A percentile compares a stretch with the other conserved stretches of the same genome.
Evolutionary conservation across 192 early-diverging fungal species (phyloP).

Genomic region (Geranomyces variabilis): DNA sequence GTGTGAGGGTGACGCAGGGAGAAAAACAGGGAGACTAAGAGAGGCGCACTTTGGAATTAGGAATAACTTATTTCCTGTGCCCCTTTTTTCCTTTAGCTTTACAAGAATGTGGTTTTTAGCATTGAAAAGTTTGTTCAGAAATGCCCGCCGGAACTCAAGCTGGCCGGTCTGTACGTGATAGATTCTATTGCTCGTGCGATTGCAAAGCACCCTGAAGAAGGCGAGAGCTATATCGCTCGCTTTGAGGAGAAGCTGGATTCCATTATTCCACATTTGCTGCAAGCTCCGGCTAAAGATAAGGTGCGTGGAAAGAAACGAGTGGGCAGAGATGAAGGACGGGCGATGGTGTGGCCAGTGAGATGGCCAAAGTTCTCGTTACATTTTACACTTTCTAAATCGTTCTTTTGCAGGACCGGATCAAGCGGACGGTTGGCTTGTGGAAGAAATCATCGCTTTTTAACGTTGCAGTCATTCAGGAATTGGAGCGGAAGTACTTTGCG

Average conservation of each 20-base stretch:
- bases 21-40: not conserved
- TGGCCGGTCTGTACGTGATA: slow-evolving; percentile 56
- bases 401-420: slow-evolving; percentile 52
- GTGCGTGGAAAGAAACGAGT: slow-evolving; percentile 26
- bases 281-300: slow-evolving; percentile 51
- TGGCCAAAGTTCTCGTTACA: not conserved
- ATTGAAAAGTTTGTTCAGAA: slow-evolving; percentile 53
- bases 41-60: not conserved
- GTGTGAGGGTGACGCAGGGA: slow-evolving; percentile 23
- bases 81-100: slow-evolving; percentile 32
- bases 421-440: slow-evolving; percentile 52
- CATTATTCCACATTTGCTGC: slow-evolving; percentile 45
- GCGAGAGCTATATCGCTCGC: slow-evolving; percentile 39
- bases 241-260: slow-evolving; percentile 54
- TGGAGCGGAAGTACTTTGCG: slow-evolving; percentile 44
- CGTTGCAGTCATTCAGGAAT: slow-evolving; percentile 30
- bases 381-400: not conserved
- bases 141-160: slow-evolving; percentile 53
- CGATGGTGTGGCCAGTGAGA: too few species aligned
- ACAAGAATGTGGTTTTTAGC: slow-evolving; percentile 49
- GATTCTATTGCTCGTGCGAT: slow-evolving; percentile 50
- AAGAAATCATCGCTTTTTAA: slow-evolving; percentile 46
- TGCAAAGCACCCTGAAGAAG: slow-evolving; percentile 43
- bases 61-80: not conserved
- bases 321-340: too few species aligned